Base-by-base conservation (phyloP, 257 asterid species). In the Ocimum tenuiflorum region DNA sequence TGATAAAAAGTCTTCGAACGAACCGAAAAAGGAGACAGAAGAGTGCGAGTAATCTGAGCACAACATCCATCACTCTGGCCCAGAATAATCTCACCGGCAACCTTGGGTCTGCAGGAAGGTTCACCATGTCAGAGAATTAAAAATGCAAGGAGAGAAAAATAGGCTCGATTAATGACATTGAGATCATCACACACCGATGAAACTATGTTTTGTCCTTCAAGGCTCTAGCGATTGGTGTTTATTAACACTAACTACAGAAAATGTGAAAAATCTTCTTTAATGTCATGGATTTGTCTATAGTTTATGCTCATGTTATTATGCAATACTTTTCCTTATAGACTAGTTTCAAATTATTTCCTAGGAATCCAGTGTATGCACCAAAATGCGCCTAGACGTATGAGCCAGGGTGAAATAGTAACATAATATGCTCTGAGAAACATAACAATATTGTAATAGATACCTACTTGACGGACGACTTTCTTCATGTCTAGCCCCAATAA, bases 41-140 rank as follows among this genome's bases (percentile, higher is more conserved):
- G 73, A 79, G 83, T 51, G 87, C 85, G 57, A 94, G 76, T 56
- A 88, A 27, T 66, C 78, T 79, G 81, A 81, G 42, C 60, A 83
- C 39, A 57, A 80, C 61, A 65, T 70, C 77, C 7, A 70, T 52
- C 76, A 78, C 59, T 29, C 62, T 46, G 38, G 72, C 51, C 22
- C 73, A 7, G 47, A 80, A 62, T 17, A 90, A 75, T 71, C 69
- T 77, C 67, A 71, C 72, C 33, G 65, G 74, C 62, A 15, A 75
- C 65, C 80, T 68, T 64, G 80, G 74, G 49, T 82, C 81, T 6
- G 65, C 47, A 78, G 74, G 51, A n/a, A 29, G 47, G 38, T 41
- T 31, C 49, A 52, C 42, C 42, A 2, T 19, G 56, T 59, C 13
- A 10, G 45, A 42, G 22, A 29, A 60, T 45, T 20, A 53, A 47